phyloP scores from a whole-genome alignment of 306 rosid genomes.

The Rosa lucieae region DNA sequence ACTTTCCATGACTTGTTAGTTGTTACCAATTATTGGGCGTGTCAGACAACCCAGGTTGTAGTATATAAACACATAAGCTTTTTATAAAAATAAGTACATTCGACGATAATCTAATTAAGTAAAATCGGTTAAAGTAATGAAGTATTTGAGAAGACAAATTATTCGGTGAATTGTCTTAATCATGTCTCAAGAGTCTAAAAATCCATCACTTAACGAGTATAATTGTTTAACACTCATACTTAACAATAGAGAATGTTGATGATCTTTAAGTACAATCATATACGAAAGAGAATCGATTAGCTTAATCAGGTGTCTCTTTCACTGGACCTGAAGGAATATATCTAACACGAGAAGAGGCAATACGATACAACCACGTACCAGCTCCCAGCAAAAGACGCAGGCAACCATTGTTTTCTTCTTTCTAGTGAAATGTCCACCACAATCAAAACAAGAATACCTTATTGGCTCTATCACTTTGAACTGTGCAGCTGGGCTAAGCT shows the following conservation, averaged over 20 bases:
- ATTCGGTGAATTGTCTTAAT: neutral
- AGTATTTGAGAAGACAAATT: neutral
- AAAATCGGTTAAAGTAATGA: neutral
- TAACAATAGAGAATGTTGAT: neutral
- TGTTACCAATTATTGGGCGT: neutral
- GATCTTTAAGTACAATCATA: neutral
- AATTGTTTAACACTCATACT: too few species aligned
- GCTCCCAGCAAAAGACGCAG: neutral
- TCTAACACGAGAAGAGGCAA: neutral
- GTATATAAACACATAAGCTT: neutral
- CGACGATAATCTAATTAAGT: too few species aligned
- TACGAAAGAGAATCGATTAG: neutral
- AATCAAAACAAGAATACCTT: neutral
- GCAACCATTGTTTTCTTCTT: conserved; percentile 6
- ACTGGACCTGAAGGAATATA: neutral
- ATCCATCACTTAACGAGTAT: too few species aligned
- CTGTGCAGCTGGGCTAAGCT: neutral
- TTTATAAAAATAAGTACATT: neutral
- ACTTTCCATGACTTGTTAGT: neutral
- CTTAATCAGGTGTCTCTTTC: neutral
- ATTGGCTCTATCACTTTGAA: neutral
- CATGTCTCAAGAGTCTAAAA: neutral
- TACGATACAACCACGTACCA: neutral
- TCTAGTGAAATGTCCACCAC: conserved; percentile 14
- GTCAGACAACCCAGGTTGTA: neutral